Evolutionary conservation across 2,329 filamentous ascomycete species (phyloP).

Genomic region (Cladosporium sp.): DNA sequence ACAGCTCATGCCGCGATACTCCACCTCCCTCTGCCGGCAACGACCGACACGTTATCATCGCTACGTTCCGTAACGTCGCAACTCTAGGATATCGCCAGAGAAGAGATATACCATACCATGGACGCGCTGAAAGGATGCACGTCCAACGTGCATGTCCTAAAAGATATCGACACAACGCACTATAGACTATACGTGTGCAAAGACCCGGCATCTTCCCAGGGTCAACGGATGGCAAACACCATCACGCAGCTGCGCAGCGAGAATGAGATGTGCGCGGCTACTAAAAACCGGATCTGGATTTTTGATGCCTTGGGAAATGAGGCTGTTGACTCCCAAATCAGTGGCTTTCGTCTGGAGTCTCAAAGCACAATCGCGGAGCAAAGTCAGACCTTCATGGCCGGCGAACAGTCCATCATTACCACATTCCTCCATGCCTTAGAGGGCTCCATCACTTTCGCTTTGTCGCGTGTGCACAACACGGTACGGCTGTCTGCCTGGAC

Average conservation of each 20-base stretch:
- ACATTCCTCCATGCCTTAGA: conserved; percentile 25
- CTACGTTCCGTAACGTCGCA: conserved; percentile 26
- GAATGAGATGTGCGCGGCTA: conserved; percentile 24
- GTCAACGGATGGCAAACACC: neutral
- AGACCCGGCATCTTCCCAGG: neutral
- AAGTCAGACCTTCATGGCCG: neutral
- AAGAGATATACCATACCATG: conserved; percentile 26
- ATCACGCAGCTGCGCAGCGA: conserved; percentile 22
- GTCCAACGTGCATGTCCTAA: conserved; percentile 35
- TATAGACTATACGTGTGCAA: conserved; percentile 1
- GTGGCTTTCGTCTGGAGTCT: neutral
- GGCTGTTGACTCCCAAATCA: neutral
- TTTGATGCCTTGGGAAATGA: neutral
- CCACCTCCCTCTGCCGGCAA: neutral
- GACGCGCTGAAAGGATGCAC: conserved; percentile 38
- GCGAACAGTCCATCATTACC: conserved; percentile 4
- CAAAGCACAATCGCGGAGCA: conserved; percentile 7
- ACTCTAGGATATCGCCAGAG: neutral
- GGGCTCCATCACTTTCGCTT: conserved; percentile 18
- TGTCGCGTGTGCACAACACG: conserved; percentile 12
- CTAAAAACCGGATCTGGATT: neutral
- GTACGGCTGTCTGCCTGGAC: conserved; percentile 16
- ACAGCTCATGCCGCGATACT: conserved; percentile 15
- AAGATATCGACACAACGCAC: neutral
- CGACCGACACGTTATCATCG: conserved; percentile 24